Evolutionary conservation across 805 yeast genomes (phyloP).

Genomic region (Saturnispora saitoi): DNA sequence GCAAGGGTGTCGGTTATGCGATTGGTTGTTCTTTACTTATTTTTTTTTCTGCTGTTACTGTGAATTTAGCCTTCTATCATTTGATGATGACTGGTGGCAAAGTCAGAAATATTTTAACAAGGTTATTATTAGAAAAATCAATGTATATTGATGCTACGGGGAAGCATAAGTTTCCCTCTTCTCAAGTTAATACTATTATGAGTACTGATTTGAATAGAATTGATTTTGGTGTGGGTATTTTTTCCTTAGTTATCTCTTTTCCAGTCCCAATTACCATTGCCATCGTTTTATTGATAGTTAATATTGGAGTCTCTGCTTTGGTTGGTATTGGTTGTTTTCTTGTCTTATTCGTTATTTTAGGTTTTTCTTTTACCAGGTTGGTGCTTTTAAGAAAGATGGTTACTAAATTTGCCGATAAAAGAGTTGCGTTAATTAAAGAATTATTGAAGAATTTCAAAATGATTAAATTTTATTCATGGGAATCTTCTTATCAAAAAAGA

Average conservation of each 20-base stretch:
- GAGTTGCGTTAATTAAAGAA: slow-evolving; percentile 74
- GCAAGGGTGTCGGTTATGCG: slow-evolving; percentile 69
- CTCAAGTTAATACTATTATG: slow-evolving; percentile 68
- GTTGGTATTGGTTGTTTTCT: slow-evolving; percentile 58
- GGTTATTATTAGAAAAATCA: slow-evolving; percentile 58
- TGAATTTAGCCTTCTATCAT: slow-evolving; percentile 57
- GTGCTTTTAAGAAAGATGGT: slow-evolving; percentile 48
- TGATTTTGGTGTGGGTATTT: slow-evolving; percentile 63
- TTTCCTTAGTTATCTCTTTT: slow-evolving; percentile 55
- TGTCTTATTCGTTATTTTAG: slow-evolving; percentile 40
- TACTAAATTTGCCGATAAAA: slow-evolving; percentile 57
- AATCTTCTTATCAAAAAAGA: slow-evolving; percentile 56
- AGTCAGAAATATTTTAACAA: slow-evolving; percentile 59
- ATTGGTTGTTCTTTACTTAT: slow-evolving; percentile 60
- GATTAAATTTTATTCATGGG: slow-evolving; percentile 89
- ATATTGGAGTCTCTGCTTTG: slow-evolving; percentile 65
- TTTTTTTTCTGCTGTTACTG: slow-evolving; percentile 35
- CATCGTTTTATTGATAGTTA: slow-evolving; percentile 54
- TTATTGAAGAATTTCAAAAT: slow-evolving; percentile 67
- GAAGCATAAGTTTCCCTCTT: slow-evolving; percentile 54
- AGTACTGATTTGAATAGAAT: slow-evolving; percentile 76
- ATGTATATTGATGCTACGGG: slow-evolving; percentile 53
- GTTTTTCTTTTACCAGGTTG: slow-evolving; percentile 39
- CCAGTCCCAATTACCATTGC: slow-evolving; percentile 56
- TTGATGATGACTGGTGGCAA: slow-evolving; percentile 60